Evolutionary conservation across 2,329 filamentous ascomycete genomes (phyloP), one percentile per base, ranked within the genome.

Genomic region (Cytospora leucostoma): DNA sequence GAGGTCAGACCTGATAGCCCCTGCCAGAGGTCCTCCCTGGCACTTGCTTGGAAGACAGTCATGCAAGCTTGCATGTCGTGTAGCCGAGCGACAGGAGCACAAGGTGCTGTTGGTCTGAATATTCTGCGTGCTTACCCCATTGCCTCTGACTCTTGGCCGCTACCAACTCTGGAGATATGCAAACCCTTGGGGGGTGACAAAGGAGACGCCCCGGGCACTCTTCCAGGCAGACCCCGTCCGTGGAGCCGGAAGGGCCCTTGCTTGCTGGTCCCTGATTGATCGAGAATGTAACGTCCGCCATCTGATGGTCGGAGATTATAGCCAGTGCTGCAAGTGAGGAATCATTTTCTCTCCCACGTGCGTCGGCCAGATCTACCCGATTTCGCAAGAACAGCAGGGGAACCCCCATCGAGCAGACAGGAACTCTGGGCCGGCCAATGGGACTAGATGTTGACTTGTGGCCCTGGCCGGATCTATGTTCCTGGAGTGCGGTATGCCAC

Each of bases 41-140:
- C 56, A 57, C 34, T 54, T 21, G 56, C 21, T 40, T 55, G 37
- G 38, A 38, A 59, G 63, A 59, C 35, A 32, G 38, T 27, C 44
- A 65, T 65, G 60, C 63, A 65, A 49, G 60, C 56, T 56, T 40
- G 13, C 35, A 62, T 65, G 63, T 51, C 44, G 58, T 65, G 59
- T 61, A 61, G 17, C 59, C 38, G 37, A 52, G 32, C 13, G 58
- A 34, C n/a, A 61, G 38, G 27, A 49, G 58, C 38, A 61, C 58
- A 33, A 55, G 47, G 15, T 37, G 17, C 38, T 33, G 51, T 55
- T 61, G 49, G 38, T 21, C 32, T 40, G 59, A 51, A 35, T n/a
- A 47, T 27, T 50, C 13, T 33, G 15, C 50, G 27, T 27, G 27
- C 40, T 44, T n/a, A 17, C 40, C 15, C 17, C 40, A 7, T 13